A percentile compares a stretch with the other conserved stretches of the same genome.
Conservation (phyloP, 495 filamentous ascomycete genomes). For the Podospora appendiculata region DNA sequence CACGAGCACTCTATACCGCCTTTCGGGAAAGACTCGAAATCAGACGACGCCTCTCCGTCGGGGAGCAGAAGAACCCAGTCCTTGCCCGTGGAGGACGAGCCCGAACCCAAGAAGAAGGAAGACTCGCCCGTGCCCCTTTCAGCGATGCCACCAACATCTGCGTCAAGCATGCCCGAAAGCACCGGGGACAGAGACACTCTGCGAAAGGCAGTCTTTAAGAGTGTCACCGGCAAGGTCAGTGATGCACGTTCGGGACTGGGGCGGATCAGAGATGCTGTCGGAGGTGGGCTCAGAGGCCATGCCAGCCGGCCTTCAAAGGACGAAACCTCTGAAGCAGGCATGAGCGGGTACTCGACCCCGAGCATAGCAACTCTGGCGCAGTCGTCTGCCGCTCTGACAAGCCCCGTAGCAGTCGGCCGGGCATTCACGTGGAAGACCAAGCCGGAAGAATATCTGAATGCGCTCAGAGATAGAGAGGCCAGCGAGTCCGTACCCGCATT, state of each 20-base stretch:
- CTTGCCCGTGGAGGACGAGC: constrained; percentile 38
- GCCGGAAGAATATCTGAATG: constrained; percentile 44
- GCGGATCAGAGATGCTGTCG: constrained; percentile 78
- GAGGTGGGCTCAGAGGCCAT: constrained; percentile 43
- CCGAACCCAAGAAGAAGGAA: constrained; percentile 32
- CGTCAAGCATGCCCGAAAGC: constrained; percentile 32
- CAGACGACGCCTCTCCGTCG: constrained; percentile 20
- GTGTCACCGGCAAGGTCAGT: constrained; percentile 69
- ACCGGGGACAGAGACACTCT: constrained; percentile 58
- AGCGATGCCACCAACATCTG: constrained; percentile 29
- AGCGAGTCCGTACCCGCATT: constrained; percentile 11
- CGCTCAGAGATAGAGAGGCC: constrained; percentile 23
- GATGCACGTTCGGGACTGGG: constrained; percentile 79
- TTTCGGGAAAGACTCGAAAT: constrained; percentile 55
- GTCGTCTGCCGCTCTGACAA: constrained; percentile 27
- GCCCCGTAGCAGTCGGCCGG: constrained; percentile 27
- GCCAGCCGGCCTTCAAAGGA: constrained; percentile 40
- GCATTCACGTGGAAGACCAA: constrained; percentile 51
- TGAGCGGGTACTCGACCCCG: constrained; percentile 17
- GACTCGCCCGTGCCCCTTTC: constrained; percentile 29
- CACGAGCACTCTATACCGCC: constrained; percentile 47
- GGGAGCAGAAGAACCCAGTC: constrained; percentile 44
- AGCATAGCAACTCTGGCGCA: constrained; percentile 30
- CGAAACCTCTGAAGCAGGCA: constrained; percentile 23
- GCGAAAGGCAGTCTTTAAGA: constrained; percentile 65